Evolutionary conservation across 73 alveolate species (phyloP).

Genomic region (Paramecium biaurelia): DNA sequence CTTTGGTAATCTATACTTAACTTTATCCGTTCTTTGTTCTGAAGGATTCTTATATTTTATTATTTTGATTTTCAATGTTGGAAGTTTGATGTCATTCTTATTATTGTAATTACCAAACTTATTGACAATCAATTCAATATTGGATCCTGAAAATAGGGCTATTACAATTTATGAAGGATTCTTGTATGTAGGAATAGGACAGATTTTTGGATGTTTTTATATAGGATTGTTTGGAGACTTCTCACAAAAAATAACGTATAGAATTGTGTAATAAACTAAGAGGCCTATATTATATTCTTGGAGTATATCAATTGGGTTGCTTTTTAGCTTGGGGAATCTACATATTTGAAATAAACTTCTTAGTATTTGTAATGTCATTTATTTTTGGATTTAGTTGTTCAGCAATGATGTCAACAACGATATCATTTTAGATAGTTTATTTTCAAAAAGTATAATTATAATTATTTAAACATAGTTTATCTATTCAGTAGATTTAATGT

Average conservation of each 20-base stretch:
- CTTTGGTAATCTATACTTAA: not conserved
- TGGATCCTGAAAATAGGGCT: not conserved
- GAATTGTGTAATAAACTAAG: not conserved
- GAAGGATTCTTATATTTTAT: not conserved
- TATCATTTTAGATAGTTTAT: slow-evolving; percentile 13
- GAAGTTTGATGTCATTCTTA: not conserved
- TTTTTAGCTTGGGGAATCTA: not conserved
- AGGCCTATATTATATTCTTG: not conserved
- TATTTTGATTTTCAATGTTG: not conserved
- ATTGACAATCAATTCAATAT: not conserved
- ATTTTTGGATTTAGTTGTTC: not conserved
- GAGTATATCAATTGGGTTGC: slow-evolving; percentile 36
- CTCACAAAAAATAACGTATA: not conserved
- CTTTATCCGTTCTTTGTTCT: not conserved
- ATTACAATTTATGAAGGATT: not conserved
- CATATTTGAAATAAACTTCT: not conserved
- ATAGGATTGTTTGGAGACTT: slow-evolving; percentile 26
- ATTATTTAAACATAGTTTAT: not conserved
- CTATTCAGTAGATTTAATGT: slow-evolving; percentile 2
- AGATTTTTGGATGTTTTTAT: not conserved
- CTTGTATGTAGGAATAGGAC: slow-evolving; percentile 20
- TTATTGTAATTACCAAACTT: not conserved
- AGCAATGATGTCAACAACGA: not conserved
- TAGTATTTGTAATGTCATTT: not conserved
- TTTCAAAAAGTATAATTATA: not conserved